Evolutionary conservation across 805 yeast species (phyloP).

Genomic region (Wickerhamomyces alni): DNA sequence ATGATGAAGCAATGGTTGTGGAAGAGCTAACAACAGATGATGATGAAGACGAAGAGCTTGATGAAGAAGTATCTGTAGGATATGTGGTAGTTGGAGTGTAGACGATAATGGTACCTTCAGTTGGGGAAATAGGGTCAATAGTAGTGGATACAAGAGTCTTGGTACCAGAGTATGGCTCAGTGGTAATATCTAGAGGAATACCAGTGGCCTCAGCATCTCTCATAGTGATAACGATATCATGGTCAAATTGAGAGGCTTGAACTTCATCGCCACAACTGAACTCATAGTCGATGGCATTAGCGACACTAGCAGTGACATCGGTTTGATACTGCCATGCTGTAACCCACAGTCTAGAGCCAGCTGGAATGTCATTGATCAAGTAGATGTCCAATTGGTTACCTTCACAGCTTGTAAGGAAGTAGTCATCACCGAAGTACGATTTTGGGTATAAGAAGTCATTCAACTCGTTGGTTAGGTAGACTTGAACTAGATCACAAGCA

Average conservation of each 20-base stretch:
- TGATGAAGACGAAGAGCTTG: constrained; percentile 4
- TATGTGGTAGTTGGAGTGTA: constrained; percentile 8
- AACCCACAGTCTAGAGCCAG: constrained; percentile 24
- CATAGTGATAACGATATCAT: constrained; percentile 4
- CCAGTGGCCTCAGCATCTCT: constrained; percentile 19
- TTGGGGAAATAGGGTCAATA: constrained; percentile 7
- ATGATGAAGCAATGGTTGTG: constrained; percentile 11
- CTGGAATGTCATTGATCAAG: constrained; percentile 16
- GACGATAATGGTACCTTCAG: constrained; percentile 10
- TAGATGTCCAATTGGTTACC: constrained; percentile 10
- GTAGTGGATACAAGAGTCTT: constrained; percentile 8
- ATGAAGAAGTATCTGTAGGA: neutral
- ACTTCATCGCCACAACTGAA: constrained; percentile 9
- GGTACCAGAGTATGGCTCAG: constrained; percentile 6
- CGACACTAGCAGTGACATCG: constrained; percentile 1
- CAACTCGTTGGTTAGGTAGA: constrained; percentile 21
- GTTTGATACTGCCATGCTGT: constrained; percentile 26
- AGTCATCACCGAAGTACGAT: constrained; percentile 4
- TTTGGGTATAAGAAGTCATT: constrained; percentile 31
- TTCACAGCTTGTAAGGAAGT: constrained; percentile 20
- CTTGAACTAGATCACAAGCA: constrained; percentile 16
- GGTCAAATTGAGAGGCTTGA: neutral
- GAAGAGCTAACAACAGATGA: constrained; percentile 14
- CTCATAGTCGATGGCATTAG: constrained; percentile 10
- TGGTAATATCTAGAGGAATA: constrained; percentile 14